Conservation (phyloP, 2,329 filamentous ascomycete species). For the Aureobasidium uvarum region DNA sequence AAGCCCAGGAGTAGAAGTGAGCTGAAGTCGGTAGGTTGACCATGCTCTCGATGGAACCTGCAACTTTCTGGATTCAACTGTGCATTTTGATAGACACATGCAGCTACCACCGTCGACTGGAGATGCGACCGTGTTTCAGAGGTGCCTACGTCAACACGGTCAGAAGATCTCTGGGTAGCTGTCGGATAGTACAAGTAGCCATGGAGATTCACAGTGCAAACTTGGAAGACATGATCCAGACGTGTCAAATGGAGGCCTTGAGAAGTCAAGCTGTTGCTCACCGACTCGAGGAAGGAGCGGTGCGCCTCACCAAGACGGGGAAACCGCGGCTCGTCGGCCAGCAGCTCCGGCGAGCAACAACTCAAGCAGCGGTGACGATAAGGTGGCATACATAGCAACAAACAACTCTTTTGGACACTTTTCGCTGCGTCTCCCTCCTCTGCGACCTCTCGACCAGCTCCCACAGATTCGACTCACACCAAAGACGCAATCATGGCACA, state of each 20-base stretch:
- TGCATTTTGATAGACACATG: not conserved
- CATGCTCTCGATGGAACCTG: not conserved
- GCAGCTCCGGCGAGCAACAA: not conserved
- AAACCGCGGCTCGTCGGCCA: not conserved
- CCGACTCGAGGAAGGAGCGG: conserved; percentile 17
- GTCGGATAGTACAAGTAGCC: not conserved
- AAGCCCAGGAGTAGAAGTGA: not conserved
- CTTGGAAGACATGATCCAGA: not conserved
- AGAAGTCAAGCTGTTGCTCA: not conserved
- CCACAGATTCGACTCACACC: not conserved
- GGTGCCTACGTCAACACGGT: no score
- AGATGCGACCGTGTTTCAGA: not conserved
- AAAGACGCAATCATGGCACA: conserved; percentile 13
- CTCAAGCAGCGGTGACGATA: conserved; percentile 22
- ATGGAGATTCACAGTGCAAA: not conserved
- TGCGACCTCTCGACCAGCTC: not conserved
- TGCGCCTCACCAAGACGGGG: conserved; percentile 18
- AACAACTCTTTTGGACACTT: not conserved
- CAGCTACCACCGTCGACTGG: not conserved
- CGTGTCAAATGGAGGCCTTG: not conserved
- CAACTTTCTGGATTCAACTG: not conserved
- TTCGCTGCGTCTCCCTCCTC: not conserved
- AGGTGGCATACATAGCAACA: not conserved
- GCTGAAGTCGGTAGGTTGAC: no score
- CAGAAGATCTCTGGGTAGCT: not conserved